phyloP scores from a whole-genome alignment of 169 alveolate species.

The Plasmodium falciparum region DNA sequence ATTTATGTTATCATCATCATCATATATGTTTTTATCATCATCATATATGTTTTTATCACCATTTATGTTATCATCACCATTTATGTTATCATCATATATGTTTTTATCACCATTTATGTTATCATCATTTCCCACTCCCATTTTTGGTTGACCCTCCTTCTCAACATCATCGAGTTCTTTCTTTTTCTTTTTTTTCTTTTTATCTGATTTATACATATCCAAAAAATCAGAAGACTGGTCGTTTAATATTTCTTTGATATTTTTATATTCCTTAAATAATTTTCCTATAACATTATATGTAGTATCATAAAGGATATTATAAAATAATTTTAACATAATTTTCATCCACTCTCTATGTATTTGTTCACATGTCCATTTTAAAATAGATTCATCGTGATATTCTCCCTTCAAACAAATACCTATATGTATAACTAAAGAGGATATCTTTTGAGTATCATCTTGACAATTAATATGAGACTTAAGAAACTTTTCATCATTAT shows the following conservation, averaged over 20 bases:
- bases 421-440: constrained; percentile 29
- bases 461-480: not conserved
- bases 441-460: not conserved
- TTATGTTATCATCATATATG: too few species aligned
- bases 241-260: constrained; percentile 45
- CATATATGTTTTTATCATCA: not conserved
- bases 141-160: not conserved
- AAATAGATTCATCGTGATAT: not conserved
- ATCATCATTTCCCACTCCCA: too few species aligned
- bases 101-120: too few species aligned
- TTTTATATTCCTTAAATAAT: constrained; percentile 41
- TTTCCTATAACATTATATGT: constrained; percentile 60
- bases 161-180: not conserved
- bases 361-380: constrained; percentile 16
- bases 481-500: not conserved
- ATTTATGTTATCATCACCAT: not conserved
- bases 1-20: not conserved
- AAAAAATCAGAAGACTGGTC: constrained; percentile 30
- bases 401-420: constrained; percentile 24
- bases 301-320: constrained; percentile 43
- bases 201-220: not conserved
- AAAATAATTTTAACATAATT: constrained; percentile 48
- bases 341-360: constrained; percentile 48
- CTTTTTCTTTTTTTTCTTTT: not conserved
- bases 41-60: not conserved